Base-by-base conservation (phyloP, 2,329 filamentous ascomycete species). In the Geosmithia putterillii region DNA sequence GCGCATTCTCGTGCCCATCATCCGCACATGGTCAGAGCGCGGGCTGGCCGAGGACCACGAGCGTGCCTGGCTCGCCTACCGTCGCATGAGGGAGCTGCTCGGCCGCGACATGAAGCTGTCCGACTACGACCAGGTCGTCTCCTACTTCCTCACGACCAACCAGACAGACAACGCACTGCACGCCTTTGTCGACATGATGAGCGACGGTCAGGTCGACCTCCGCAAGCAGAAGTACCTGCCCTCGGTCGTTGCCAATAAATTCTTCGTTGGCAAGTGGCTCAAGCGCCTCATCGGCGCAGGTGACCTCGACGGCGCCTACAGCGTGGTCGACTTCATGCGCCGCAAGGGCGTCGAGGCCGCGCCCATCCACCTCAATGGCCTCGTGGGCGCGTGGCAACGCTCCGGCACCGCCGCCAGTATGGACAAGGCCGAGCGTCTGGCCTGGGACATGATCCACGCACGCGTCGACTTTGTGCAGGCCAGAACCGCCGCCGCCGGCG, bases 121-220 rank as follows among this genome's bases (percentile, higher is more conserved):
- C 17, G 83, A 94, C 54, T 94, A 89, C 52, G 87, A 94, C 57
- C 67, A 74, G 47, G 72, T 89, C 32, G 79, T 83, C 40, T 72
- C 81, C 18, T 75, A 74, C 38, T 86, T 94, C 53, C 63, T 95
- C 21, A 69, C 79, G 19, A 71, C 76, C 7, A 74, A 78, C 43
- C 70, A 80, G 46, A 69, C 76, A 6, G 74, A 83, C 46, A 71
- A 80, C 46, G 86, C 85, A 1, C 70, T 90, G 44, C 76, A 78
- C 43, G 77, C 86, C 0, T 94, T 94, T 59, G 85, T 83, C 51
- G 86, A 95, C 57, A 94, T 95, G 87, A 88, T 94, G 79, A 76
- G 78, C 45, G 73, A 75, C 4, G 73, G 73, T 5, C 57, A 66
- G 38, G 59, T 77, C 43, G 66, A 75, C 45, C 54, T 75, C 41